phyloP scores from a whole-genome alignment of 2,329 filamentous ascomycete species.

The Ceratocystis harringtonii region DNA sequence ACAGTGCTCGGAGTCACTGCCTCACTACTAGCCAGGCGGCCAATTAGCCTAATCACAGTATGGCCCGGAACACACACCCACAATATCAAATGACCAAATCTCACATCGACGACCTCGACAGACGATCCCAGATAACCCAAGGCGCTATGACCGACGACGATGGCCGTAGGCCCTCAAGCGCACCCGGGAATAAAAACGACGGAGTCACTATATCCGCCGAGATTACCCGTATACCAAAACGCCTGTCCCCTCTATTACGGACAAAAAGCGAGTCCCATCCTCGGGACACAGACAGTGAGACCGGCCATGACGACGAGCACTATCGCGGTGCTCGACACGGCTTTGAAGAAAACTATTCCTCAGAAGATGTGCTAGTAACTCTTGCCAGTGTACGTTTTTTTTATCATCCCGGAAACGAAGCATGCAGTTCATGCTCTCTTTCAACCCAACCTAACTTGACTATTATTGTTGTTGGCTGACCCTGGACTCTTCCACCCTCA shows the following conservation, averaged over 20 bases:
- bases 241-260: slow-evolving; percentile 36
- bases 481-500: slow-evolving; percentile 26
- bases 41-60: neutral
- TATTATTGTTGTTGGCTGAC: neutral
- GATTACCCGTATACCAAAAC: slow-evolving; percentile 25
- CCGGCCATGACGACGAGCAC: slow-evolving; percentile 32
- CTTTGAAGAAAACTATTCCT: slow-evolving; percentile 85
- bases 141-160: slow-evolving; percentile 15
- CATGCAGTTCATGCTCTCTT: neutral
- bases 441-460: neutral
- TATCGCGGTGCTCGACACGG: slow-evolving; percentile 60
- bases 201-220: slow-evolving; percentile 22
- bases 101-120: neutral
- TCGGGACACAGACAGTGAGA: slow-evolving; percentile 28
- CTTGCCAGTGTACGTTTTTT: slow-evolving; percentile 55
- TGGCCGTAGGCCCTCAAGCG: slow-evolving; percentile 32
- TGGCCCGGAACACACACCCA: neutral
- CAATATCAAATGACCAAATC: neutral
- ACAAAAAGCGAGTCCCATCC: slow-evolving; percentile 42
- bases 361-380: slow-evolving; percentile 73
- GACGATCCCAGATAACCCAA: neutral
- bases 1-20: neutral
- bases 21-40: neutral
- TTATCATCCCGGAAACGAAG: slow-evolving; percentile 3
- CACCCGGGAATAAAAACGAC: slow-evolving; percentile 31